Evolutionary conservation across 192 early-diverging fungal species (phyloP).

Genomic region (Coemansia sp.): DNA sequence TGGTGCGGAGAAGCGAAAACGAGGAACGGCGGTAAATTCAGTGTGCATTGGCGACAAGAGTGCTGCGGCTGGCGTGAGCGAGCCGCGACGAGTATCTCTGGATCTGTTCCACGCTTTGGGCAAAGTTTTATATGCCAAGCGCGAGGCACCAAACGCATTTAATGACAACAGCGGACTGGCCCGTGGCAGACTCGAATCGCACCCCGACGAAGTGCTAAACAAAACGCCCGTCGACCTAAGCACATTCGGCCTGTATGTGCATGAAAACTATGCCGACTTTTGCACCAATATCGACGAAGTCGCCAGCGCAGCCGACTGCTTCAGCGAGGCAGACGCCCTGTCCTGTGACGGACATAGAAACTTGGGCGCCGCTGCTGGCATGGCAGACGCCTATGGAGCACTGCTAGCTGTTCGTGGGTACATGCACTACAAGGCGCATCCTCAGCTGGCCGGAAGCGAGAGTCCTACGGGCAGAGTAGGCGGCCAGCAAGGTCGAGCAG

Average conservation of each 20-base stretch:
- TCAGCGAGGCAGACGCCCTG: conserved; percentile 59
- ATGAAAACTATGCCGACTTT: conserved; percentile 63
- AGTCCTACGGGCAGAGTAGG: neutral
- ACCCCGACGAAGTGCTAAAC: conserved; percentile 51
- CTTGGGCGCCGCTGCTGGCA: neutral
- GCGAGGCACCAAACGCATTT: conserved; percentile 16
- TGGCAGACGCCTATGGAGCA: conserved; percentile 18
- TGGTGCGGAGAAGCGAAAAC: conserved; percentile 2
- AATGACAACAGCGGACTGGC: conserved; percentile 7
- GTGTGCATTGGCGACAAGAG: neutral
- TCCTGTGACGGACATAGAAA: neutral
- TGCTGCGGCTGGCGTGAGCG: neutral
- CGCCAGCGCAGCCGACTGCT: conserved; percentile 46
- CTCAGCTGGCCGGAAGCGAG: neutral
- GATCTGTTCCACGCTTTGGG: conserved; percentile 67
- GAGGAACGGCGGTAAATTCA: neutral
- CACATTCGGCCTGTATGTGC: conserved; percentile 60
- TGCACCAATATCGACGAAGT: conserved; percentile 57
- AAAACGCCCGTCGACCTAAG: conserved; percentile 59
- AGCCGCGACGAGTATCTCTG: conserved; percentile 37
- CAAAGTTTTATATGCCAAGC: conserved; percentile 66
- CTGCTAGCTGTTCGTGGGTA: conserved; percentile 33
- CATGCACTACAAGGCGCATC: conserved; percentile 33
- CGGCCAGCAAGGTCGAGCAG: neutral
- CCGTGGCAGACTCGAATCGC: conserved; percentile 31